Base-by-base conservation (phyloP, 148 eudicot species). In the Persicaria maculosa region DNA sequence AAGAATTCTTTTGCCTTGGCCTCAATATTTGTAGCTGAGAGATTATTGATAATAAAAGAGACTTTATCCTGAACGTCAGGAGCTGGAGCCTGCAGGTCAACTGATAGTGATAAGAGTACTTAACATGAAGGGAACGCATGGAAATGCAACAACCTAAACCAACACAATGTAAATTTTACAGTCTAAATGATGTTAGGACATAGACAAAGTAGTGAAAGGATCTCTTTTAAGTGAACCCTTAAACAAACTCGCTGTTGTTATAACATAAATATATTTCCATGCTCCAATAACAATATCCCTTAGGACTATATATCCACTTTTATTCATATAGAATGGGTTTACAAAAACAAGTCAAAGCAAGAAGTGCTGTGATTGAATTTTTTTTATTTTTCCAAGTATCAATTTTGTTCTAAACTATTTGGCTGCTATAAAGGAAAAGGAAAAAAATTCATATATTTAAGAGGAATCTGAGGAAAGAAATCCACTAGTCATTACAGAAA, bases 61-160 rank as follows among this genome's bases (percentile, higher is more conserved):
- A 94, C 90, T 80, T 90, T 94, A 83, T 91, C 98, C 84, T 90
- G 97, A 74, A 81, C 79, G 79, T 91, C 98, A 45, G 93, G 89
- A 44, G 93, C 83, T 3, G 98, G 98, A 47, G 91, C 98, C 98
- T 94, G 89, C 68, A 71, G 77, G 64, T 62, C 48, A 50, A 45
- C 44, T 61, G 72, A 48, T 62, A 67, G 46, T 40, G 36, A 43
- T 36, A 65, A 40, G 43, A 19, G 16, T 15, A 65, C 19, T 40
- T 65, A 6, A 5, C 70, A 31, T 14, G 70, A 9, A 22, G 67
- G 10, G 67, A 59, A 22, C 22, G 40, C 15, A 3, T 16, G 15
- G 17, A 20, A 25, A 57, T 11, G 9, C 40, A 46, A 65, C 40
- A 65, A 7, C 19, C 19, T 10, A 5, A 12, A 31, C 68, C 16